These are phyloP conservation scores for Heliocybe sulcata DNA, from an alignment of 1,284 basidiomycete genomes.

Conservation along the genomic window DNA sequence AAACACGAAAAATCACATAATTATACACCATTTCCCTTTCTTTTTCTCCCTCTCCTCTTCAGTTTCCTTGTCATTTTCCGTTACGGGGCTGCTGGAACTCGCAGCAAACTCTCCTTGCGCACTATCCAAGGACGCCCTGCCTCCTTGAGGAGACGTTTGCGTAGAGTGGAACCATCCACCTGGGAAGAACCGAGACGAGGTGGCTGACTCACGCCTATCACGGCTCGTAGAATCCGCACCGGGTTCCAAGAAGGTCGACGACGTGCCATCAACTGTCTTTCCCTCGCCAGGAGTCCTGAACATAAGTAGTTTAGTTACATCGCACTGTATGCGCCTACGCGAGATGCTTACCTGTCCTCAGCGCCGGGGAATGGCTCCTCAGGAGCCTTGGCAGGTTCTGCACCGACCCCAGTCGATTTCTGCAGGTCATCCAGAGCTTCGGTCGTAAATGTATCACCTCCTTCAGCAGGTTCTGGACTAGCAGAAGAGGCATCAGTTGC, in stretches of 20 bases:
- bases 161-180: conserved; percentile 1
- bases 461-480: not conserved
- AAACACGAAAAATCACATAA: conserved; percentile 2
- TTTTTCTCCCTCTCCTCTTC: not conserved
- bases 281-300: not conserved
- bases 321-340: not conserved
- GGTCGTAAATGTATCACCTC: not conserved
- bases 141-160: not conserved
- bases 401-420: not conserved
- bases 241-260: not conserved
- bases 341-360: conserved; percentile 1
- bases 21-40: conserved; percentile 1
- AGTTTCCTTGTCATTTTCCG: not conserved
- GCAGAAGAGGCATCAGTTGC: not conserved
- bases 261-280: not conserved
- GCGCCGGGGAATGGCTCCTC: conserved; percentile 1
- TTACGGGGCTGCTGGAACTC: not conserved
- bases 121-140: not conserved
- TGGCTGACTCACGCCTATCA: not conserved
- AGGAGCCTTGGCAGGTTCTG: not conserved
- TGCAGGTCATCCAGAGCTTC: not conserved
- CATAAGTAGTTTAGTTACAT: not conserved
- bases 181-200: conserved; percentile 3
- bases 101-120: not conserved
- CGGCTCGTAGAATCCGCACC: not conserved